These are phyloP conservation scores for Mucor racemosus DNA, from an alignment of 371 early-diverging fungal species.

Conservation along the genomic window DNA sequence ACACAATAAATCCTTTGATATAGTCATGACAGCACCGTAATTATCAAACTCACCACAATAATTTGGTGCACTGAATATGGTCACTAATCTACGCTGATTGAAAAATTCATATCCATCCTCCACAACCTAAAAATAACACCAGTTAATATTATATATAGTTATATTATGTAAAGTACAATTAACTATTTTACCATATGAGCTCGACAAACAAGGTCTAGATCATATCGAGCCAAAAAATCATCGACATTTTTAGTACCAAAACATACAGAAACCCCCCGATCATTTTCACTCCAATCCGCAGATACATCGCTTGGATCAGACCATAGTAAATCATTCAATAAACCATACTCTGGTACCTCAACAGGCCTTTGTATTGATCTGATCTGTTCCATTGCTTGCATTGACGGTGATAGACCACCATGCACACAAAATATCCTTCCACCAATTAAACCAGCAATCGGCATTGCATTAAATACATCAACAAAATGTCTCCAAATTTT, in stretches of 20 bases:
- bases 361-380: conserved; percentile 82
- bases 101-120: conserved; percentile 99
- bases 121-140: conserved; percentile 68
- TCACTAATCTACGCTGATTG: conserved; percentile 91
- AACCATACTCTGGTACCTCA: conserved; percentile 95
- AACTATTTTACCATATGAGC: conserved; percentile 80
- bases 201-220: conserved; percentile 93
- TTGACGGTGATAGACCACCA: conserved; percentile 69
- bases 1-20: conserved; percentile 88
- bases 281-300: conserved; percentile 95
- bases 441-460: conserved; percentile 93
- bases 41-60: conserved; percentile 99
- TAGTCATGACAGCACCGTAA: conserved; percentile 91
- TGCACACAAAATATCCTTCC: conserved; percentile 96
- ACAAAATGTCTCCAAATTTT: conserved; percentile 96
- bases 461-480: conserved; percentile 96
- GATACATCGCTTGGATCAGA: conserved; percentile 80
- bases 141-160: neutral
- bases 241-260: conserved; percentile 90
- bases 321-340: conserved; percentile 88
- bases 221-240: conserved; percentile 84
- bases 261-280: conserved; percentile 94
- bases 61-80: conserved; percentile 98
- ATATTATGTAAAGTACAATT: neutral
- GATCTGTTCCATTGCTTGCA: conserved; percentile 88